These are phyloP conservation scores for Prunus fruticosa DNA, from an alignment of 306 rosid genomes.

Conservation along the genomic window DNA sequence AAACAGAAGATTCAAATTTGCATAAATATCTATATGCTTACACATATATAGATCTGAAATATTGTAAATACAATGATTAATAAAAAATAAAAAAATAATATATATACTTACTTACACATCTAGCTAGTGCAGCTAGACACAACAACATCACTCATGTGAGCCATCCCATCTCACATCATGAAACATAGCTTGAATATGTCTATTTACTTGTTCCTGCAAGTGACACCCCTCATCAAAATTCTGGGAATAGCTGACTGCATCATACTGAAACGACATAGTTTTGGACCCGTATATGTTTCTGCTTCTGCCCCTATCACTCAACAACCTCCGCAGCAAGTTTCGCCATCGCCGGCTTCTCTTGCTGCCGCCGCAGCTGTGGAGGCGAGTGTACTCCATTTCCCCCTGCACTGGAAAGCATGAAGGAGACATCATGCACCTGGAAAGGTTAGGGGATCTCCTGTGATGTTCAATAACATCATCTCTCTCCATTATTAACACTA, in stretches of 20 bases:
- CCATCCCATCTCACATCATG: slow-evolving; percentile 37
- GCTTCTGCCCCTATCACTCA: slow-evolving; percentile 43
- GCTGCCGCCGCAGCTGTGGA: slow-evolving; percentile 22
- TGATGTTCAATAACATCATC: slow-evolving; percentile 20
- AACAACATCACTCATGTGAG: background rate
- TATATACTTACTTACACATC: background rate
- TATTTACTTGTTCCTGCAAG: slow-evolving; percentile 33
- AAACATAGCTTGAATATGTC: slow-evolving; percentile 22
- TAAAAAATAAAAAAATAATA: too few species aligned
- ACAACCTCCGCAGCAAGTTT: slow-evolving; percentile 46
- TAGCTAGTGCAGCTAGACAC: background rate
- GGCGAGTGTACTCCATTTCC: slow-evolving; percentile 50
- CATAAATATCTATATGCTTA: too few species aligned
- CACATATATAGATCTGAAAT: background rate
- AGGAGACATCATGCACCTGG: slow-evolving; percentile 45
- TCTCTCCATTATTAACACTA: slow-evolving; percentile 35
- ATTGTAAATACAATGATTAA: too few species aligned
- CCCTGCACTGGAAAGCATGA: slow-evolving; percentile 48
- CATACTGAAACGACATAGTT: slow-evolving; percentile 66
- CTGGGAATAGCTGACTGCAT: slow-evolving; percentile 76
- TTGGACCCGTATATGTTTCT: slow-evolving; percentile 33
- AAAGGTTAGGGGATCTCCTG: slow-evolving; percentile 29
- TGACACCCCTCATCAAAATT: slow-evolving; percentile 74
- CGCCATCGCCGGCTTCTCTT: slow-evolving; percentile 45
- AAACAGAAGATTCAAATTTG: background rate